Percentiles rank a stretch among this genome's conserved stretches.
Conservation (phyloP, 1,284 basidiomycete species). For the Tylopilus sp. region DNA sequence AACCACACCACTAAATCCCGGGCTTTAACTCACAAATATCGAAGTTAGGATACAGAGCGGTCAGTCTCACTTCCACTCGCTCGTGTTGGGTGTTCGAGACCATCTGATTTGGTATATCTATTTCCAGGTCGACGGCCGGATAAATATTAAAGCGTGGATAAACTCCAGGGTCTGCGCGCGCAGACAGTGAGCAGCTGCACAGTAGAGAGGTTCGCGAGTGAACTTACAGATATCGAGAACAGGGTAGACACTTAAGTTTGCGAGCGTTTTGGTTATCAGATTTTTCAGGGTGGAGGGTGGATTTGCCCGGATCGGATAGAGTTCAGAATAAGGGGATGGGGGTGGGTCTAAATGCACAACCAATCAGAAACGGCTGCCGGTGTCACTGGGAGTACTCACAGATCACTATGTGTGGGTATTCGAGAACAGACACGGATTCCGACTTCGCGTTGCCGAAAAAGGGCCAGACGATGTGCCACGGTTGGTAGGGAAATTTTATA, state of each 20-base stretch:
- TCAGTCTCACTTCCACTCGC: slow-evolving; percentile 8
- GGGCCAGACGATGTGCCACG: slow-evolving; percentile 16
- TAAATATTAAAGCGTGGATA: slow-evolving; percentile 34
- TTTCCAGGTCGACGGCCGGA: slow-evolving; percentile 12
- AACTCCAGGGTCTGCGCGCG: slow-evolving; percentile 24
- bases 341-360: slow-evolving; percentile 33
- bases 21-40: slow-evolving; percentile 22
- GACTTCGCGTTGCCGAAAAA: background rate
- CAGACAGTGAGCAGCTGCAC: background rate
- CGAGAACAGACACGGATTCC: slow-evolving; percentile 1
- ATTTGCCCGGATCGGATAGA: slow-evolving; percentile 37
- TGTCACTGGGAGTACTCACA: slow-evolving; percentile 29
- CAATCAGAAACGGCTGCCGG: slow-evolving; percentile 8
- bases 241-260: slow-evolving; percentile 7
- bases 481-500: background rate
- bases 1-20: background rate
- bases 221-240: slow-evolving; percentile 26
- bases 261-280: background rate
- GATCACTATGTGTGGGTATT: slow-evolving; percentile 36
- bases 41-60: slow-evolving; percentile 16
- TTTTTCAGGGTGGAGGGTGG: background rate
- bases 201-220: background rate
- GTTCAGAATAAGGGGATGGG: slow-evolving; percentile 44
- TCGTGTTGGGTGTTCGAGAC: background rate
- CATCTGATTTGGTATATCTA: slow-evolving; percentile 4